Evolutionary conservation across 352 stramenopile genomes (phyloP).

Genomic region (Phytopythium mirpurense): DNA sequence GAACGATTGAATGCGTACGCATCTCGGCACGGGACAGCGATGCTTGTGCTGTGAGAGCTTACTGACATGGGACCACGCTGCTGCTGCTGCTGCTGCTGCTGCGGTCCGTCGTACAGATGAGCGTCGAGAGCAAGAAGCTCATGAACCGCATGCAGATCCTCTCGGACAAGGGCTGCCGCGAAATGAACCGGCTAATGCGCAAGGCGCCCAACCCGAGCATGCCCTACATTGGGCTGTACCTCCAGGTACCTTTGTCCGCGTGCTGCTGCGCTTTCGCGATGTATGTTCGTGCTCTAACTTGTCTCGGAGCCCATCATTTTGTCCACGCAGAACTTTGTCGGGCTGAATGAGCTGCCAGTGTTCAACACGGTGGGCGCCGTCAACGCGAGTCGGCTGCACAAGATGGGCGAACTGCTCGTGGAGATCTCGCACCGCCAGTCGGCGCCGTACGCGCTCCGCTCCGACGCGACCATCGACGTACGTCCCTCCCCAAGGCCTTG

Average conservation of each 20-base stretch:
- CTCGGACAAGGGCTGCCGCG: slow-evolving; percentile 76
- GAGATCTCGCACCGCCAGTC: slow-evolving; percentile 78
- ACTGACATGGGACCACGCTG: no score
- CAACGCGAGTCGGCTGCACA: slow-evolving; percentile 66
- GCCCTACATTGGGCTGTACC: slow-evolving; percentile 83
- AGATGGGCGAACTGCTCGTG: slow-evolving; percentile 67
- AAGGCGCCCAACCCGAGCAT: slow-evolving; percentile 67
- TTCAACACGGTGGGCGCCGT: slow-evolving; percentile 64
- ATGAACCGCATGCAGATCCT: slow-evolving; percentile 77
- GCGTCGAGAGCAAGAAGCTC: slow-evolving; percentile 52
- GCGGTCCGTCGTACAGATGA: slow-evolving; percentile 29
- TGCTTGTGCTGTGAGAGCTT: no score
- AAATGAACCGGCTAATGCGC: slow-evolving; percentile 85
- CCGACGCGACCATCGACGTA: slow-evolving; percentile 58
- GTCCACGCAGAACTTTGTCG: slow-evolving; percentile 53
- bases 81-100: no score
- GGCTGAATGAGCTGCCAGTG: slow-evolving; percentile 71
- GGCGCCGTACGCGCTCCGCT: slow-evolving; percentile 54
- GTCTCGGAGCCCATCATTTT: no score
- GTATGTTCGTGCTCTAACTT: no score
- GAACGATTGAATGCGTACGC: slow-evolving; percentile 69
- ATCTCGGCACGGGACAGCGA: not conserved
- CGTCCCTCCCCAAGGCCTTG: slow-evolving; percentile 16
- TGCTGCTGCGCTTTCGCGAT: no score
- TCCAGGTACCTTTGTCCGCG: slow-evolving; percentile 44